Base-by-base conservation (phyloP, 768 basidiomycete genomes). In the Hygrophorus pudorinus region DNA sequence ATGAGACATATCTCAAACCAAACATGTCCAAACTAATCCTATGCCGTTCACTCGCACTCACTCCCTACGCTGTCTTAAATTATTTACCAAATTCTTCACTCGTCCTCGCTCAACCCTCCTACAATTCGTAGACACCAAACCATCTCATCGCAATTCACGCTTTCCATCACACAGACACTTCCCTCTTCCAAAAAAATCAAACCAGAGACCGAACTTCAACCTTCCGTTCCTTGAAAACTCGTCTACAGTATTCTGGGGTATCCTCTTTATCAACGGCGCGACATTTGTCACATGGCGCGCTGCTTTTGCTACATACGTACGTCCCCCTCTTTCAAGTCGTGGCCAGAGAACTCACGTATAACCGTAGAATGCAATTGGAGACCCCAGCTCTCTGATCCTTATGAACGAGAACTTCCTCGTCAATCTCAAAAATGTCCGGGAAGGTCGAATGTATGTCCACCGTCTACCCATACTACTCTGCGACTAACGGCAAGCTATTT, bases 341-440 rank as follows among this genome's bases (percentile, higher is more conserved):
- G 37, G n/a, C 20, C 36, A 43, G 18, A 30, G 4, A 32, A 18
- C 27, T 38, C 24, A 8, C 20, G 31, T 39, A 59, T 60, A 62
- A 58, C 56, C 63, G 65, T 51, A 58, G 68, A 34, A 71, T 71
- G 56, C 58, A 59, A 0, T 53, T 52, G 84, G n/a, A 70, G 85
- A 61, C 51, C 81, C 42, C 10, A 31, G 83, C 85, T 48, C 21
- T 78, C 68, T 14, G 18, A 24, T 27, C 35, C 75, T 69, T 69
- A 74, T 90, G 73, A 48, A 59, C 10, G 48, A 79, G 21, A 78
- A 90, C 58, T 88, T 91, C 51, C 70, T 70, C 13, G 64, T 67
- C 35, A 77, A 73, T 54, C 72, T 74, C 71, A 55, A 64, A 13
- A 88, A 87, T 58, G 52, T 88, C 8, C 56, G 61, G 1, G 54